Conservation (phyloP, 163 green algal species). For the Scenedesmus sp. region DNA sequence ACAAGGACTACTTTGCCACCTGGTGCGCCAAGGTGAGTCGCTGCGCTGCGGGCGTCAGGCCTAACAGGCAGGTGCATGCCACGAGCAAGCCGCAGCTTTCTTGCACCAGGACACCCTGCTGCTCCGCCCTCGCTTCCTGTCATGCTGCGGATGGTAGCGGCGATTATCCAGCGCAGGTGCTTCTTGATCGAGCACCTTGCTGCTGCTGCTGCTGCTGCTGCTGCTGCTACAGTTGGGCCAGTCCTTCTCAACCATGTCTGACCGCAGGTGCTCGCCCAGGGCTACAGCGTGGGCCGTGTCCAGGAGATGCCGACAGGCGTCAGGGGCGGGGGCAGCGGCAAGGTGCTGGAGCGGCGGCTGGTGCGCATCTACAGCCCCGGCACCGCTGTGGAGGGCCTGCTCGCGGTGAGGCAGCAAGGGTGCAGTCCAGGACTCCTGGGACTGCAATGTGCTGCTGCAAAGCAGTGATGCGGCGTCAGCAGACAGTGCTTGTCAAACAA, state of each 20-base stretch:
- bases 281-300: slow-evolving; percentile 74
- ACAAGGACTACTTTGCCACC: slow-evolving; percentile 66
- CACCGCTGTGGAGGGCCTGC: slow-evolving; percentile 63
- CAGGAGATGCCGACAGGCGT: slow-evolving; percentile 59
- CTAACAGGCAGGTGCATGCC: not conserved
- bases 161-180: too few species aligned
- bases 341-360: slow-evolving; percentile 64
- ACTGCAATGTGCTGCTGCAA: too few species aligned
- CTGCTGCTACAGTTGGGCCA: too few species aligned
- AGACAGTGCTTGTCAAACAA: too few species aligned
- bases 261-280: slow-evolving; percentile 66
- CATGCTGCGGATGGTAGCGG: too few species aligned
- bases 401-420: slow-evolving; percentile 42
- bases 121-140: not conserved
- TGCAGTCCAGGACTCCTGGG: too few species aligned
- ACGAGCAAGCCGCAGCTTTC: not conserved
- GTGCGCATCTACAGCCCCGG: slow-evolving; percentile 73
- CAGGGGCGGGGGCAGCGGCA: not conserved
- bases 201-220: too few species aligned
- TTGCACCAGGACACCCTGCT: not conserved
- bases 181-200: too few species aligned
- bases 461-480: not conserved
- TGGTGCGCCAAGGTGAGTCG: slow-evolving; percentile 72
- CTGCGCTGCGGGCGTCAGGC: not conserved
- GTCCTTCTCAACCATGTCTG: not conserved